Evolutionary conservation across 441 rosid species (phyloP), one percentile per base, ranked within the genome.

Genomic region (Aquilaria agallochum): DNA sequence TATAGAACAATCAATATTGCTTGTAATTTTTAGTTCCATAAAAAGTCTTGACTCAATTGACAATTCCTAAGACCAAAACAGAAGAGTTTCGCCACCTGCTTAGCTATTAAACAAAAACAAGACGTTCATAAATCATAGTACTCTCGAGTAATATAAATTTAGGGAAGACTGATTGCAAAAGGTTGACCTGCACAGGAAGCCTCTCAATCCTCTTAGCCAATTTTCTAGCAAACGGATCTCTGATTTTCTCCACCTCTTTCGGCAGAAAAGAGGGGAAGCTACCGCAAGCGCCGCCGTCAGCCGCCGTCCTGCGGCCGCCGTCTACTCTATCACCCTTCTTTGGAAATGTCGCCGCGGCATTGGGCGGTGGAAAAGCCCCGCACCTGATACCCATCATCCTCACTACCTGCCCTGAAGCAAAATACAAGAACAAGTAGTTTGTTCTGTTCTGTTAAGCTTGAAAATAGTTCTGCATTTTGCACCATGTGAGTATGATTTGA

Each of bases 191-290:
- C 5, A 89, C 98, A 13, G 95, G 95, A 5, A 92, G 60, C 58
- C 93, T 83, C 57, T 68, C 74, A 2, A 89, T 87, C 63, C 87
- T 89, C 66, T 50, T 70, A 48, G 93, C 92, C 66, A 92, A 68
- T 66, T 80, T 80, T 71, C 87, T 84, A 14, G 92, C 93, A 62
- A 79, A 87, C 30, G 91, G 85, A 59, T 92, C 96, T 76, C 68
- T 89, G 76, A 92, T 87, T 55, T 82, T 79, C 70, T 85, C 72
- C 36, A 87, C 80, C 73, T 87, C 85, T 66, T 78, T 83, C 0
- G 96, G 96, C 54, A 89, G 86, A 74, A 92, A 89, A 4, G 80
- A 67, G 36, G 97, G 97, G 64, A 89, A 89, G n/a, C 60, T 65
- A 7, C 69, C 70, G 11, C 64, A 71, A 27, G 36, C 11, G 11